phyloP scores from a whole-genome alignment of 1,284 basidiomycete species.

The Laetiporus sulphureus region DNA sequence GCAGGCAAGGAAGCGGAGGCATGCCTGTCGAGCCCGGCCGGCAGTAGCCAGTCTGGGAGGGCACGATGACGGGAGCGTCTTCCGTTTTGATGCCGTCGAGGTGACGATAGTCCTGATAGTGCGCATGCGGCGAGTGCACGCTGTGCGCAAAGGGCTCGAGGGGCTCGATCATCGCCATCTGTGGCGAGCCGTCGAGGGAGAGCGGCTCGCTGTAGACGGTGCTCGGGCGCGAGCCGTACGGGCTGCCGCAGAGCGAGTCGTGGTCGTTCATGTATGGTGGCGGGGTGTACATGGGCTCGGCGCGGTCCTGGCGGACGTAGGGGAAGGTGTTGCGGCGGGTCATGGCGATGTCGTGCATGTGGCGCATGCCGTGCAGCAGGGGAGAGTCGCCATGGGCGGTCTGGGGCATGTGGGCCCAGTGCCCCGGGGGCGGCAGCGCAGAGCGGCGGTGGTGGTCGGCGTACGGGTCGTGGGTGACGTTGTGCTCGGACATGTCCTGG shows the following conservation, averaged over 20 bases:
- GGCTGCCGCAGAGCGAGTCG: slow-evolving; percentile 24
- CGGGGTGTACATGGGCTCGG: slow-evolving; percentile 32
- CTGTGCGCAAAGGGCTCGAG: slow-evolving; percentile 27
- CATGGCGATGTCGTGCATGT: slow-evolving; percentile 39
- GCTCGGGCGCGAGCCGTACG: slow-evolving; percentile 30
- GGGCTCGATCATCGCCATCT: slow-evolving; percentile 29
- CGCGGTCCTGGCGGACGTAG: slow-evolving; percentile 60
- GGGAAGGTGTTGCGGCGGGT: slow-evolving; percentile 66
- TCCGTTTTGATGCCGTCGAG: slow-evolving; percentile 54
- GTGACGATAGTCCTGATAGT: slow-evolving; percentile 42
- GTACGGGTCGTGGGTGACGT: slow-evolving; percentile 27
- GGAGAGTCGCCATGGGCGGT: slow-evolving; percentile 29
- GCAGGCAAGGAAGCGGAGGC: slow-evolving; percentile 39
- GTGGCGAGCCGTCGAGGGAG: slow-evolving; percentile 35
- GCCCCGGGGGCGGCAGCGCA: slow-evolving; percentile 23
- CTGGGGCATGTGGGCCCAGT: slow-evolving; percentile 26
- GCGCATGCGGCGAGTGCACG: slow-evolving; percentile 37
- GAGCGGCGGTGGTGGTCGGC: slow-evolving; percentile 29
- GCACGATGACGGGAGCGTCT: slow-evolving; percentile 53
- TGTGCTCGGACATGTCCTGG: slow-evolving; percentile 20
- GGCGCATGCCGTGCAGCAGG: slow-evolving; percentile 25
- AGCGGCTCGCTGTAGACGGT: slow-evolving; percentile 36
- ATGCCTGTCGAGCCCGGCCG: slow-evolving; percentile 29
- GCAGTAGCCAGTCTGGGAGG: slow-evolving; percentile 45
- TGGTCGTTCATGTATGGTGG: slow-evolving; percentile 29